phyloP scores from a whole-genome alignment of 495 filamentous ascomycete species.

The Aspergillus carlsbadensis region DNA sequence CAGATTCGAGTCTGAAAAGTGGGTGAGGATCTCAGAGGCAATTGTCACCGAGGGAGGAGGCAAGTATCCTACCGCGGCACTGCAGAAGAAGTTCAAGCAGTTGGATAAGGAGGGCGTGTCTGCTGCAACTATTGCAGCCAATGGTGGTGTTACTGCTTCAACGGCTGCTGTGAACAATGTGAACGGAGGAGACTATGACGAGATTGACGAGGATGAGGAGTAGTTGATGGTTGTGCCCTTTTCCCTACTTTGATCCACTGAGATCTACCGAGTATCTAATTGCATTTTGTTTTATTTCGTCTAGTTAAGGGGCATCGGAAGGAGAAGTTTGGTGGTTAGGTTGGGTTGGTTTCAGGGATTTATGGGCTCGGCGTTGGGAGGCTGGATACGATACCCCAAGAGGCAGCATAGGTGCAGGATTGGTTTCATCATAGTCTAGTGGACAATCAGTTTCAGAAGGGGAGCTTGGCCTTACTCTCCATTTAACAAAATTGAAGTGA shows the following conservation, averaged over 20 bases:
- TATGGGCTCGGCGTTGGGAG: neutral
- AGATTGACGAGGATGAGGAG: neutral
- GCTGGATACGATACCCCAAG: neutral
- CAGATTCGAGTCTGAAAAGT: conserved; percentile 24
- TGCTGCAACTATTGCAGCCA: neutral
- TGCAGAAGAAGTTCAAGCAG: conserved; percentile 29
- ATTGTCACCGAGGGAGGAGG: conserved; percentile 18
- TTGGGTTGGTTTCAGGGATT: neutral
- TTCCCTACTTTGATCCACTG: neutral
- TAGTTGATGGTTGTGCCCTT: neutral
- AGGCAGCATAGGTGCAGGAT: no score
- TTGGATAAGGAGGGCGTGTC: conserved; percentile 4
- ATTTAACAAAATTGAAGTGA: no score
- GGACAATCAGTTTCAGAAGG: no score
- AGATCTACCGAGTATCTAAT: no score
- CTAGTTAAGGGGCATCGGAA: no score
- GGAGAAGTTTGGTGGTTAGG: no score
- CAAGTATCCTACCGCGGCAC: conserved; percentile 17
- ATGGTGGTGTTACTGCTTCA: neutral
- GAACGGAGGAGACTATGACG: neutral
- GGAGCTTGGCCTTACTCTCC: no score
- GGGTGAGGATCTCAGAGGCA: conserved; percentile 16
- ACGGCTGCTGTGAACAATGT: neutral
- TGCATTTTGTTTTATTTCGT: no score
- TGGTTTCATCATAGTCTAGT: no score